Evolutionary conservation across 108 stramenopile genomes (phyloP).

Genomic region (Skeletonema tropicum): DNA sequence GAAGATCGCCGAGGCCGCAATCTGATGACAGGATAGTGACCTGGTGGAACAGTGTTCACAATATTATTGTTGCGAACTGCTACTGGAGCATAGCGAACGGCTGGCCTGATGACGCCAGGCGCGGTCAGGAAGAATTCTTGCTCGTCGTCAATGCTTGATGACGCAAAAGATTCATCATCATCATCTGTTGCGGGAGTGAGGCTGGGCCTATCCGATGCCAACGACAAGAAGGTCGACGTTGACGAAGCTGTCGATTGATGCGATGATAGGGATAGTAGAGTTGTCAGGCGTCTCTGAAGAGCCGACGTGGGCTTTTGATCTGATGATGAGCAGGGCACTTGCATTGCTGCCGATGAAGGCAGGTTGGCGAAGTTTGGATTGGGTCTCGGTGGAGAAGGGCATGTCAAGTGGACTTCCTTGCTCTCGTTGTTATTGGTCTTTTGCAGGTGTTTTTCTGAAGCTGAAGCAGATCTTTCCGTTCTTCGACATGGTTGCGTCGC

Average conservation of each 20-base stretch:
- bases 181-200: background rate
- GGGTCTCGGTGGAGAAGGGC: background rate
- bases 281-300: background rate
- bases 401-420: background rate
- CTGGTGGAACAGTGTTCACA: background rate
- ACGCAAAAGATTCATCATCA: background rate
- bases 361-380: background rate
- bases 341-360: background rate
- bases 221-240: background rate
- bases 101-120: background rate
- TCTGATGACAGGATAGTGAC: background rate
- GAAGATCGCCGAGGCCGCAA: background rate
- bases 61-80: background rate
- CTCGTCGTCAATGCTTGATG: background rate
- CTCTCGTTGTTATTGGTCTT: background rate
- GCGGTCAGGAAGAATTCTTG: background rate
- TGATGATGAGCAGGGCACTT: background rate
- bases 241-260: background rate
- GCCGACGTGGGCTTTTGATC: background rate
- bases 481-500: too few species aligned
- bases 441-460: too few species aligned
- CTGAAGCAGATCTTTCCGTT: too few species aligned
- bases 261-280: background rate
- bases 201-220: background rate
- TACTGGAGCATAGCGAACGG: background rate